These are phyloP conservation scores for Ballota nigra DNA, from an alignment of 257 asterid species.

Conservation along the genomic window DNA sequence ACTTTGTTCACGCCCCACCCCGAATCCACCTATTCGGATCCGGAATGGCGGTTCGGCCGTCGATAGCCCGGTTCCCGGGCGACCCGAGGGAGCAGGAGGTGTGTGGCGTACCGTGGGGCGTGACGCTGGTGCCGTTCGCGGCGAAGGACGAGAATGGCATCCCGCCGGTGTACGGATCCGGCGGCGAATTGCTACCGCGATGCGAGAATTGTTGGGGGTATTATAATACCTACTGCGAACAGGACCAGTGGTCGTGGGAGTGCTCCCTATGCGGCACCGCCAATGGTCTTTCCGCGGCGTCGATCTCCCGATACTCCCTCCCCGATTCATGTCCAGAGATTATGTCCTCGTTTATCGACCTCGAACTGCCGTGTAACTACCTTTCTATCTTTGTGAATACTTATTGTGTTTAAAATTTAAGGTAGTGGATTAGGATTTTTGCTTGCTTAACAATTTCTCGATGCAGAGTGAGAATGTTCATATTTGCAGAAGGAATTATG, in stretches of 20 bases:
- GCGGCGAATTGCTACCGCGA: slow-evolving; percentile 73
- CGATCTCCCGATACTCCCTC: slow-evolving; percentile 65
- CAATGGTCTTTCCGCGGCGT: slow-evolving; percentile 67
- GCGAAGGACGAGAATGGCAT: slow-evolving; percentile 78
- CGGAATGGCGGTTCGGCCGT: slow-evolving; percentile 84
- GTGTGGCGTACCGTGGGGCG: slow-evolving; percentile 91
- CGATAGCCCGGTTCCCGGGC: slow-evolving; percentile 70
- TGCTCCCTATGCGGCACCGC: slow-evolving; percentile 90
- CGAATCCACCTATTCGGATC: slow-evolving; percentile 29
- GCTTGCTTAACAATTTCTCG: slow-evolving; percentile 6
- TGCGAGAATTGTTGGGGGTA: slow-evolving; percentile 98
- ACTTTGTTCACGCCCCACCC: not conserved
- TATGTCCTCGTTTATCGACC: slow-evolving; percentile 79
- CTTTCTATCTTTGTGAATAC: not conserved
- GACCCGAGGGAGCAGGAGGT: slow-evolving; percentile 63
- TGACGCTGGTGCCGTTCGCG: slow-evolving; percentile 79
- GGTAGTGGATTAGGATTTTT: slow-evolving; percentile 14
- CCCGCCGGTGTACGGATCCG: slow-evolving; percentile 90
- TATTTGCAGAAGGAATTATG: not conserved
- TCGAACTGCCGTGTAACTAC: slow-evolving; percentile 69
- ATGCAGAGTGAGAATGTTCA: not conserved
- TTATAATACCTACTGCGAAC: slow-evolving; percentile 87
- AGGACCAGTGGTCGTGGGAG: slow-evolving; percentile 97
- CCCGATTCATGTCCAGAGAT: slow-evolving; percentile 86
- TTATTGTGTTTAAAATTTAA: not conserved